phyloP scores from a whole-genome alignment of 2,329 filamentous ascomycete genomes.

The Knufia fluminis region DNA sequence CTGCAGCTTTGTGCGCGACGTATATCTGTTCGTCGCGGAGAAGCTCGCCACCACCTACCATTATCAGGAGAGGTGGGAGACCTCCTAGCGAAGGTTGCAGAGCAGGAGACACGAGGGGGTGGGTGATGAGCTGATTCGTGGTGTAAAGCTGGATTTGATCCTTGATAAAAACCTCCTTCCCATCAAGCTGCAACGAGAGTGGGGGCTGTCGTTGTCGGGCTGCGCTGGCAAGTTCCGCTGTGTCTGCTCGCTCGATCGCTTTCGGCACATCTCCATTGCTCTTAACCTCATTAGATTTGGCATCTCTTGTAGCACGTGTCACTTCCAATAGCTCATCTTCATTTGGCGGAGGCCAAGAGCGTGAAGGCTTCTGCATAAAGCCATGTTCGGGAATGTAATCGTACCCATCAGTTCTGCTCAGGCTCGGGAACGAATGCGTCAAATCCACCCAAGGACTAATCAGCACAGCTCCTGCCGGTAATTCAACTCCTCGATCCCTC shows the following conservation, averaged over 20 bases:
- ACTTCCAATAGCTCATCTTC: constrained; percentile 56
- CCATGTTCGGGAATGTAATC: constrained; percentile 86
- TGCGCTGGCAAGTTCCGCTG: constrained; percentile 2
- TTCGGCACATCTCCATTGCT: background rate
- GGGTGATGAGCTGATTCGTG: constrained; percentile 72
- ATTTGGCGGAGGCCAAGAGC: constrained; percentile 87
- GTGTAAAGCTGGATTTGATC: constrained; percentile 89
- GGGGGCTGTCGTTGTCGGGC: constrained; percentile 16
- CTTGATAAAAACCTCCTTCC: constrained; percentile 61
- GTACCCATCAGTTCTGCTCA: constrained; percentile 59
- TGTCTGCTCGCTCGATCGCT: background rate
- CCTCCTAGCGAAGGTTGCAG: constrained; percentile 84
- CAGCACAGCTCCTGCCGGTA: constrained; percentile 81
- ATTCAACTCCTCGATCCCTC: constrained; percentile 69
- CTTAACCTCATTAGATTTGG: constrained; percentile 25
- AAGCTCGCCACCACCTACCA: constrained; percentile 80
- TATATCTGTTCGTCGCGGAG: constrained; percentile 93
- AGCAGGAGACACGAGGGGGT: constrained; percentile 82
- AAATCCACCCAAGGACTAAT: constrained; percentile 95
- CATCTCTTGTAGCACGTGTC: constrained; percentile 37
- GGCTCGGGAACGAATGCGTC: constrained; percentile 88
- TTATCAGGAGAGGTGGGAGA: constrained; percentile 74
- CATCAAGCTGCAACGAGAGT: constrained; percentile 58
- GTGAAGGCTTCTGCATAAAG: constrained; percentile 82
- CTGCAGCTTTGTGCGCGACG: constrained; percentile 84